Evolutionary conservation across 805 yeast species (phyloP).

Genomic region (Monosporozyma servazzii): DNA sequence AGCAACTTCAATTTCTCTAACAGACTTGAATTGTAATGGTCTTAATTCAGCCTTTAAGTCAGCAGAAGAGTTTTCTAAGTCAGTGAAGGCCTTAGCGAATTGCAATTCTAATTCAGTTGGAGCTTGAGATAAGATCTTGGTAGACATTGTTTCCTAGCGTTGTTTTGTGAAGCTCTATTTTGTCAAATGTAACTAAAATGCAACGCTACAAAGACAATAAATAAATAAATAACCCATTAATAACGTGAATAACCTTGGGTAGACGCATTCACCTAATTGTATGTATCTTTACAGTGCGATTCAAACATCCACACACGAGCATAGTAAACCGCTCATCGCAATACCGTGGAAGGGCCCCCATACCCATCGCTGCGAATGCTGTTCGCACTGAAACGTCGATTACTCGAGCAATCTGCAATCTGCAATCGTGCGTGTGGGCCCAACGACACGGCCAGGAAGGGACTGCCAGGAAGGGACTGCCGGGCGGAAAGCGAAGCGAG

Average conservation of each 20-base stretch:
- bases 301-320: neutral
- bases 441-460: too few relatives aligned
- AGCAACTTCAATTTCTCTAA: slow-evolving; percentile 91
- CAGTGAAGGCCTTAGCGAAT: slow-evolving; percentile 96
- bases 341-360: neutral
- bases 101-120: slow-evolving; percentile 99
- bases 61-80: slow-evolving; percentile 86
- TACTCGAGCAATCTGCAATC: too few relatives aligned
- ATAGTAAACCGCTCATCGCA: neutral
- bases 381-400: too few relatives aligned
- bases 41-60: slow-evolving; percentile 97
- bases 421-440: too few relatives aligned
- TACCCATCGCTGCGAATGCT: too few relatives aligned
- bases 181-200: neutral
- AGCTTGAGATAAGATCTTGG: slow-evolving; percentile 87
- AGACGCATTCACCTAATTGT: neutral
- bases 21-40: slow-evolving; percentile 96
- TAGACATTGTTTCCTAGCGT: slow-evolving; percentile 16
- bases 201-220: neutral
- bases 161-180: neutral
- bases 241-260: neutral
- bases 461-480: too few relatives aligned
- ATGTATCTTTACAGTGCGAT: neutral
- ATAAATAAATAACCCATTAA: neutral
- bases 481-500: too few relatives aligned